Base-by-base conservation (phyloP, 2,329 filamentous ascomycete genomes). In the Cercospora sp. region DNA sequence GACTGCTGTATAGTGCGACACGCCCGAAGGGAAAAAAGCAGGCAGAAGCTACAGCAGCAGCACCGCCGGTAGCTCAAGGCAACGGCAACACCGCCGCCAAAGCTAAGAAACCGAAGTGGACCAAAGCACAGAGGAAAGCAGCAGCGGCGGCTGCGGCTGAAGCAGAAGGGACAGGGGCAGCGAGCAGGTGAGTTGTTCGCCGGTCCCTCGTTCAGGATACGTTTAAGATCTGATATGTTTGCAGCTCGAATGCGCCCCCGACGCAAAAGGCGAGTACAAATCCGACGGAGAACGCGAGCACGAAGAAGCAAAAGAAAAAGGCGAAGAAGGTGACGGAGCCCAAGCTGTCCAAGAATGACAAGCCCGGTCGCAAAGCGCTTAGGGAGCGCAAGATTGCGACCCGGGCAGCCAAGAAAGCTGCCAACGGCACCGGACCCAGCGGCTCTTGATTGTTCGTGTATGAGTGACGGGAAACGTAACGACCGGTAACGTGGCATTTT, bases 61-160 rank as follows among this genome's bases (percentile, higher is more conserved):
- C 18, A 20, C 26, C 61, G 55, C 45, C 45, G 18, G 45, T 23
- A 23, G 30, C 61, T 28, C 23, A 42, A 26, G 36, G 20, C 59
- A 26, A 42, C 31, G 20, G 18, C 23, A 23, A 31, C 4, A 28
- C 20, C 16, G n/a, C 36, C 36, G 33, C 31, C 13, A 61, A 61
- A 23, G 13, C 31, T 20, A 63, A 58, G 31, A 63, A 59, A 28
- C 60, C 64, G 18, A 66, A 58, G 60, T 58, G 55, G 48, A 42
- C 30, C 48, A 66, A 66, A 42, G 59, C 64, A 45, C 51, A 66
- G 33, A 66, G 62, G 23, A 62, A 66, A 20, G 64, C 59, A 26
- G 33, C 55, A 28, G n/a, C 55, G 36, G 7, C 51, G n/a, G 63
- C 31, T 4, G 45, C 45, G 18, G 45, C 45, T 12, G 9, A 66